Conservation (phyloP, 208 protist genomes). For the Giardia muris region DNA sequence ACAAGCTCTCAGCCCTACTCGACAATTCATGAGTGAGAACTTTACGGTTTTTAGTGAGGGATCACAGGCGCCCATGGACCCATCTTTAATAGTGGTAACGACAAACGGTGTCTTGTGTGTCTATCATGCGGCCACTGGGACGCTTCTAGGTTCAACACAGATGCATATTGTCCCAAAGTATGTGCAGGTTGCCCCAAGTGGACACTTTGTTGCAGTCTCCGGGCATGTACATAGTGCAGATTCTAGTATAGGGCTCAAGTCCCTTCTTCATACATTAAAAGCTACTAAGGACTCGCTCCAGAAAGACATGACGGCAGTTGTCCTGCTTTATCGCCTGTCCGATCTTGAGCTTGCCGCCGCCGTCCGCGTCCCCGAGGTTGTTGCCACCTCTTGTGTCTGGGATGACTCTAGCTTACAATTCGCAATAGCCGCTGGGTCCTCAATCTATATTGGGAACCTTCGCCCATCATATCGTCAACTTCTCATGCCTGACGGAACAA, state of each 20-base stretch:
- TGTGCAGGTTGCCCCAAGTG: slow-evolving; percentile 10
- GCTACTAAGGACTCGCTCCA: neutral
- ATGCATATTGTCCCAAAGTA: neutral
- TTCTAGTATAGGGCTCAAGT: neutral
- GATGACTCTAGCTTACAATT: neutral
- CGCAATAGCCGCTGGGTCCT: neutral
- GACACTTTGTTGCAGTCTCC: neutral
- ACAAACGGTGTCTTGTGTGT: neutral
- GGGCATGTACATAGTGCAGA: neutral
- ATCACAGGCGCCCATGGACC: neutral
- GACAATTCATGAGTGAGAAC: neutral
- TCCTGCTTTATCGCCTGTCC: neutral
- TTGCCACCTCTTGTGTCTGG: slow-evolving; percentile 10
- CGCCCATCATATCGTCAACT: neutral
- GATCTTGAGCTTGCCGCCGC: neutral
- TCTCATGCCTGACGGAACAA: slow-evolving; percentile 13
- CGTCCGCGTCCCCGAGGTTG: neutral
- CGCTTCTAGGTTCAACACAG: neutral
- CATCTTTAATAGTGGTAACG: slow-evolving; percentile 2
- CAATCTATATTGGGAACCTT: neutral
- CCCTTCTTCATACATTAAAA: neutral
- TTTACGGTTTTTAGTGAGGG: neutral
- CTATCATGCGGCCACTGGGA: neutral
- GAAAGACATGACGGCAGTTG: neutral
- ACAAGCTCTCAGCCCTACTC: neutral